Conservation (phyloP, 2,329 filamentous ascomycete species). For the Microdochium nivale region DNA sequence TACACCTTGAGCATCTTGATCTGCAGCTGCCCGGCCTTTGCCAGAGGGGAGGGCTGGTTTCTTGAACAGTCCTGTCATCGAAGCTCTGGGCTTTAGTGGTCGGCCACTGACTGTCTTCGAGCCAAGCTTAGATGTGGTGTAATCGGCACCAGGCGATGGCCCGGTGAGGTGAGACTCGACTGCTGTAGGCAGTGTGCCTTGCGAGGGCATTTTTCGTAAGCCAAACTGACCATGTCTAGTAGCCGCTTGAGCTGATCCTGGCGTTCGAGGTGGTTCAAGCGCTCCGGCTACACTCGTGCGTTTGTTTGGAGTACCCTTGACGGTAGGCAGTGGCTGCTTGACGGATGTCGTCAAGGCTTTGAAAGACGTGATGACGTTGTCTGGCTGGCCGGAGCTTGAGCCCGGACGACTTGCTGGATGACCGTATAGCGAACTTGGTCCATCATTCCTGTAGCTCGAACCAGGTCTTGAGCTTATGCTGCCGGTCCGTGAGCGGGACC, state of each 20-base stretch:
- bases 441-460: conserved; percentile 55
- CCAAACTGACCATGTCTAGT: conserved; percentile 12
- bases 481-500: conserved; percentile 14
- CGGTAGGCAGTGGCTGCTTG: conserved; percentile 31
- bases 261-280: conserved; percentile 23
- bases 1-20: conserved; percentile 25
- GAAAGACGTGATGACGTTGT: conserved; percentile 27
- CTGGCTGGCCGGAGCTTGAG: conserved; percentile 42
- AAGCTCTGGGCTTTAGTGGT: conserved; percentile 40
- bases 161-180: conserved; percentile 24
- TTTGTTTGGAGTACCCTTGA: conserved; percentile 34
- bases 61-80: conserved; percentile 42
- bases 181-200: conserved; percentile 20
- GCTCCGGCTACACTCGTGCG: conserved; percentile 23
- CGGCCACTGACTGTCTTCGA: conserved; percentile 38
- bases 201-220: conserved; percentile 22
- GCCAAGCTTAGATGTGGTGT: conserved; percentile 27
- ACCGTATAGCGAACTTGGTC: conserved; percentile 41
- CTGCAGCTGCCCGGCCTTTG: conserved; percentile 13
- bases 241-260: conserved; percentile 7
- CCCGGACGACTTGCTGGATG: conserved; percentile 44
- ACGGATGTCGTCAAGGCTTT: conserved; percentile 34
- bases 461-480: conserved; percentile 39
- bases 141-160: conserved; percentile 24
- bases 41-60: conserved; percentile 43